These are phyloP conservation scores for Zea mays DNA, from an alignment of 176 grass and related monocot species.

Conservation along the genomic window Zm-B73-REFERENCE-NAM-5.0 NC_050099.1:119954001-119954500, in stretches of 20 bases:
- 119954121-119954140: too few species aligned
- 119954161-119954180: too few species aligned
- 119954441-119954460: conserved; percentile 42
- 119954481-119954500: conserved; percentile 98
- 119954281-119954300: neutral
- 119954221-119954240: conserved; percentile 95
- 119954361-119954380: conserved; percentile 84
- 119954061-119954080: too few species aligned
- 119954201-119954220: conserved; percentile 60
- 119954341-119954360: conserved; percentile 70
- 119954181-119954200: too few species aligned
- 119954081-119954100: too few species aligned
- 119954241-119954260: conserved; percentile 9
- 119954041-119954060: too few species aligned
- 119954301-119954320: neutral
- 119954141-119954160: too few species aligned
- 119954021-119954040: too few species aligned
- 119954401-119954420: conserved; percentile 49
- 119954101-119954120: too few species aligned
- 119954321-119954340: conserved; percentile 96
- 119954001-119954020: too few species aligned
- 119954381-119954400: conserved; percentile 96
- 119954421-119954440: neutral
- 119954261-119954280: too few species aligned
- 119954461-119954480: too few species aligned